These are phyloP conservation scores for Penicillium verrucosum DNA, from an alignment of 2,329 filamentous ascomycete species.

Conservation along the genomic window DNA sequence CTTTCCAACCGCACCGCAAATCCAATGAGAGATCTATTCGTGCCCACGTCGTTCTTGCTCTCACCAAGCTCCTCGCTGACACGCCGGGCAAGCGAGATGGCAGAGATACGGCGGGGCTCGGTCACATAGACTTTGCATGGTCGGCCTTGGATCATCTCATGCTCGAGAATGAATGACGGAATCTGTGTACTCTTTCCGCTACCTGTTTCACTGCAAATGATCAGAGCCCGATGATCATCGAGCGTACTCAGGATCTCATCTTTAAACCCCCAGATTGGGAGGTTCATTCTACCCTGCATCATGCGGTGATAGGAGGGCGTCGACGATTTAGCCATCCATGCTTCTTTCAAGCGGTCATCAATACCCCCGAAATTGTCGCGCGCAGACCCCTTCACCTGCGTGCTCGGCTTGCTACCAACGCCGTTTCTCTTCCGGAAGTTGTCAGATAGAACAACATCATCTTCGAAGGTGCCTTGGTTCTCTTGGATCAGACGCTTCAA, in stretches of 20 bases:
- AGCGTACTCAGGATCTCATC: constrained; percentile 74
- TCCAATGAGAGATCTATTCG: constrained; percentile 77
- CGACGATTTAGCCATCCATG: constrained; percentile 53
- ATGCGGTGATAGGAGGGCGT: constrained; percentile 67
- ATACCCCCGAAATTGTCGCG: constrained; percentile 23
- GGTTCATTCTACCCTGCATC: constrained; percentile 71
- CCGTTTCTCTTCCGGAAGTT: constrained; percentile 62
- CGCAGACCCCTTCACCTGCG: constrained; percentile 22
- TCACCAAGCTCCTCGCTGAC: constrained; percentile 96
- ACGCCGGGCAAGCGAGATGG: constrained; percentile 85
- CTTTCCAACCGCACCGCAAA: constrained; percentile 93
- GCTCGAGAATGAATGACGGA: constrained; percentile 88
- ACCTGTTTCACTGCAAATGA: constrained; percentile 94
- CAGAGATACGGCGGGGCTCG: constrained; percentile 91
- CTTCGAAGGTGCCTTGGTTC: constrained; percentile 52
- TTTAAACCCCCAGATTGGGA: constrained; percentile 87
- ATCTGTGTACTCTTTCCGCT: constrained; percentile 97
- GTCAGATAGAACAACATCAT: constrained; percentile 72
- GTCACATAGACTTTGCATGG: constrained; percentile 93
- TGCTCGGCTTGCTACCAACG: constrained; percentile 26
- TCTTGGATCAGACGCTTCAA: constrained; percentile 50
- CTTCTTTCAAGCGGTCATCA: constrained; percentile 45
- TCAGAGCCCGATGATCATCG: constrained; percentile 77
- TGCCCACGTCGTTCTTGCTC: constrained; percentile 75
- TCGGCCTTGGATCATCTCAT: constrained; percentile 75